Conservation (phyloP, 2,329 filamentous ascomycete species). For the Colletotrichum noveboracense region DNA sequence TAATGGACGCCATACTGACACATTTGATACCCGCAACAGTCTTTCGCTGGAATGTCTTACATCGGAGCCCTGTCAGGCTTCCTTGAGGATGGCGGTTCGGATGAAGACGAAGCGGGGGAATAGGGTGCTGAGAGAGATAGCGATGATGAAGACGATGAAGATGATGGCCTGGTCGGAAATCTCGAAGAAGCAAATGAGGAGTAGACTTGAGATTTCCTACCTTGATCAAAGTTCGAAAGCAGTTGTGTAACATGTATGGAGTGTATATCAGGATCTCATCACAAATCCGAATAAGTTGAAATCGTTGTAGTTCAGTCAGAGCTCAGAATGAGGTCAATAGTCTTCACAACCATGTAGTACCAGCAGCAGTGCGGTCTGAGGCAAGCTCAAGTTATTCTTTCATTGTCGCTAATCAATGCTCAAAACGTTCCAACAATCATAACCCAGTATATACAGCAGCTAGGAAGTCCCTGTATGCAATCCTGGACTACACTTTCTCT, state of each 20-base stretch:
- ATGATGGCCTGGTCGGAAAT: not conserved
- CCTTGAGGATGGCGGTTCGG: not conserved
- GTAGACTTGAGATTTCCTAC: not conserved
- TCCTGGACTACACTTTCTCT: not conserved
- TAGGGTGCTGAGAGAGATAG: not conserved
- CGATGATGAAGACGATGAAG: not conserved
- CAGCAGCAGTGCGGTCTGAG: not conserved
- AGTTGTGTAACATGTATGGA: not conserved
- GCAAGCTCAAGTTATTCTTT: not conserved
- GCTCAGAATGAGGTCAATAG: not conserved
- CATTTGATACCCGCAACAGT: not conserved
- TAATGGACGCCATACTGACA: not conserved
- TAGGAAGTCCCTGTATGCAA: not conserved
- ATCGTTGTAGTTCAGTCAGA: not conserved
- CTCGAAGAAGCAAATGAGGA: not conserved
- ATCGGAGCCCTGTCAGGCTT: not conserved
- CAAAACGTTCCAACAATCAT: not conserved
- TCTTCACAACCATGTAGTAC: not conserved
- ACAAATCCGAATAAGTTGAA: not conserved
- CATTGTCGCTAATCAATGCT: not conserved
- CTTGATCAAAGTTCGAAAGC: not conserved
- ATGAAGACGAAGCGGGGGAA: not conserved
- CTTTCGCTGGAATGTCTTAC: not conserved
- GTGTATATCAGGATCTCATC: not conserved
- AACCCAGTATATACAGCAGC: not conserved